Evolutionary conservation across 192 early-diverging fungal genomes (phyloP), one percentile per base, ranked within the genome.

Genomic region (Coemansia sp.): DNA sequence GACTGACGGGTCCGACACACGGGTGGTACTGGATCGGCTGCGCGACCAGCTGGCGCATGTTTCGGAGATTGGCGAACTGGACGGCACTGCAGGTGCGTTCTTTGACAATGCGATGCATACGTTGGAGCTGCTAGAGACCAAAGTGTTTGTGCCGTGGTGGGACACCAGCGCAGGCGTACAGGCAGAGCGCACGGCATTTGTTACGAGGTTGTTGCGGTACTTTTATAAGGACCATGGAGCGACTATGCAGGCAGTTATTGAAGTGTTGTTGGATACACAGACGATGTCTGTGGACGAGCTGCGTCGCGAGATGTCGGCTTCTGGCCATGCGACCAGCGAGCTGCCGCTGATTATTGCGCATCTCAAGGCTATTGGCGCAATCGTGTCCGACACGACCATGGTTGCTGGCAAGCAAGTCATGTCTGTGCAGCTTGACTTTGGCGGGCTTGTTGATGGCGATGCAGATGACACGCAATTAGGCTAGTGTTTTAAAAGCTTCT

Each of bases 151-250:
- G 0, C 69, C 77, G 7, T 80, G 77, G 77, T 80, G 77, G 77
- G 77, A 80, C n/a, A 22, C 38, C 0, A 68, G 60, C 22, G 64
- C 67, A 0, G 60, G 56, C 22, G 10, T 71, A 43, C 79, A 82
- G 64, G 58, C 63, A 2, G 62, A 63, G 39, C 63, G 79, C 9
- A 47, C 72, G 60, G 54, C 62, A 16, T 82, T 67, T 48, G 51
- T 77, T 26, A 43, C 65, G 0, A 39, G 74, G 16, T 61, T 82
- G 21, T 53, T 82, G 53, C 66, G 71, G 17, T 82, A 72, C 39
- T 77, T 82, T n/a, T 82, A 76, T 59, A 70, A 68, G 61, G 79
- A 82, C 47, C 70, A 82, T n/a, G 79, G 79, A 0, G 41, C 74
- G 0, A 76, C 71, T 3, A 82, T 82, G 79, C 79, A 76, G 16